Percentiles rank a stretch among this genome's conserved stretches.
These are phyloP conservation scores for Fusarium lyarnte DNA, from an alignment of 2,329 filamentous ascomycete species.

Conservation along the genomic window DNA sequence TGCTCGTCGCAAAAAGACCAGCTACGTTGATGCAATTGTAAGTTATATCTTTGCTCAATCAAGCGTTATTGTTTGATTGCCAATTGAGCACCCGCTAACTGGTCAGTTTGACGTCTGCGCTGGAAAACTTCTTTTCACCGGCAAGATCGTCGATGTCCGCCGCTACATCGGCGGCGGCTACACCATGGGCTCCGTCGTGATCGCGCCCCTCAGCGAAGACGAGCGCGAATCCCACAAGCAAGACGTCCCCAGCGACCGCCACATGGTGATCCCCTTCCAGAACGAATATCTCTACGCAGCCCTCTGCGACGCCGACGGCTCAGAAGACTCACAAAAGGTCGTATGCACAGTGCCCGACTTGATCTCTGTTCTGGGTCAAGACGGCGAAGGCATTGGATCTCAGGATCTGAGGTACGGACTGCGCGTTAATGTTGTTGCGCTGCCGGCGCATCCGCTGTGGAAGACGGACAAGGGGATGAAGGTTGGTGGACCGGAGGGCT, in stretches of 20 bases:
- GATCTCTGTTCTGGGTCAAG: constrained; percentile 51
- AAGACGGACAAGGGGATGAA: constrained; percentile 50
- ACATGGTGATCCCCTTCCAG: constrained; percentile 54
- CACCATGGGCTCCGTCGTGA: constrained; percentile 52
- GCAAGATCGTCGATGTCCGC: constrained; percentile 54
- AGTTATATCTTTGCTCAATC: background rate
- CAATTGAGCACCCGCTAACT: background rate
- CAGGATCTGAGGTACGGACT: constrained; percentile 62
- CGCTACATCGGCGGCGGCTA: constrained; percentile 52
- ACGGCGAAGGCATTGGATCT: constrained; percentile 61
- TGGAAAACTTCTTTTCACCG: constrained; percentile 50
- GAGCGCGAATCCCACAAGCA: constrained; percentile 42
- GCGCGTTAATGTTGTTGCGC: constrained; percentile 59
- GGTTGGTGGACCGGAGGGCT: constrained; percentile 48
- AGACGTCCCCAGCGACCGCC: constrained; percentile 27
- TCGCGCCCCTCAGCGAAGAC: constrained; percentile 46
- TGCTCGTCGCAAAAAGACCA: constrained; percentile 38
- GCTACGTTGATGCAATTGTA: constrained; percentile 40
- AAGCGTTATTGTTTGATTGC: accelerated
- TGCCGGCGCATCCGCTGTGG: constrained; percentile 62
- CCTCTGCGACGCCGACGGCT: constrained; percentile 45
- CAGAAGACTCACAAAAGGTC: constrained; percentile 44
- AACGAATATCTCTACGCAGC: constrained; percentile 55
- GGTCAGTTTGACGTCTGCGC: constrained; percentile 44
- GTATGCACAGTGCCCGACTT: constrained; percentile 51